Percentiles rank a stretch among this genome's conserved stretches.
These are phyloP conservation scores for Macaranga tanarius DNA, from an alignment of 441 rosid species.

Conservation along the genomic window DNA sequence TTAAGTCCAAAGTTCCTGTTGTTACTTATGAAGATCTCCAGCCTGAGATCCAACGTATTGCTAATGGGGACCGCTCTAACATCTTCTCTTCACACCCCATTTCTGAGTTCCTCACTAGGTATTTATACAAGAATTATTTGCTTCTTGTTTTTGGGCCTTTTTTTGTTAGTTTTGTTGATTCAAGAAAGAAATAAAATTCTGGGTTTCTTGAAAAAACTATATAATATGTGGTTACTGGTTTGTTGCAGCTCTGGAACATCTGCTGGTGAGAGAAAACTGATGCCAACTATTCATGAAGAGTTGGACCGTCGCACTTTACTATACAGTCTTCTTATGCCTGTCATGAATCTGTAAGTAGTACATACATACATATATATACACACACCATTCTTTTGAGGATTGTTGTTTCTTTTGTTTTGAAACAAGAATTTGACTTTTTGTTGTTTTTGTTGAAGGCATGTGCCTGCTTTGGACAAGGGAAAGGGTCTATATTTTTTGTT, in stretches of 20 bases:
- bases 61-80: constrained; percentile 83
- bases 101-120: constrained; percentile 98
- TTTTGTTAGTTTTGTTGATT: neutral
- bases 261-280: constrained; percentile 92
- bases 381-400: neutral
- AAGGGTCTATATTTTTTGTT: constrained; percentile 82
- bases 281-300: constrained; percentile 94
- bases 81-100: constrained; percentile 80
- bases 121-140: neutral
- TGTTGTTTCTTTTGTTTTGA: neutral
- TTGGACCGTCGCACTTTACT: constrained; percentile 82
- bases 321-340: constrained; percentile 95
- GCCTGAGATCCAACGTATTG: constrained; percentile 89
- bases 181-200: neutral
- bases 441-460: constrained; percentile 44
- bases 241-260: constrained; percentile 86
- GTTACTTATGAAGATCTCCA: constrained; percentile 82
- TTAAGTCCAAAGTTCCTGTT: constrained; percentile 68
- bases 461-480: constrained; percentile 83
- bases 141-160: neutral
- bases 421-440: neutral
- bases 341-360: constrained; percentile 84
- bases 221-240: neutral
- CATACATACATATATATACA: neutral
- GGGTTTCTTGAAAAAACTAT: neutral